These are phyloP conservation scores for Apium graveolens DNA, from an alignment of 129 eudicot genomes.

Conservation along the genomic window DNA sequence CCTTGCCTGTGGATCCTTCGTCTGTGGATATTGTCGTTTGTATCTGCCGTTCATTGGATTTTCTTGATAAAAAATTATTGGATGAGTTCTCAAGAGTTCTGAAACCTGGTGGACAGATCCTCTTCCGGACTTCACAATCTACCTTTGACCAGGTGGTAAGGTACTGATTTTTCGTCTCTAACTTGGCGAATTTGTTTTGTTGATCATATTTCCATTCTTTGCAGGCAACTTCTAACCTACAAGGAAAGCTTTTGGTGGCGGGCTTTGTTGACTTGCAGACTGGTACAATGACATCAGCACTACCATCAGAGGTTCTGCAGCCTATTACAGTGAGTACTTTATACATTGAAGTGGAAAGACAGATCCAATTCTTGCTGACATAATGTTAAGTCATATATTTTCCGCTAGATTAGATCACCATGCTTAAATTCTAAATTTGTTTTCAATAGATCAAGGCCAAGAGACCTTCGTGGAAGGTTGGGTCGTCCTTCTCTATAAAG, in stretches of 20 bases:
- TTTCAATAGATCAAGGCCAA: conserved; percentile 47
- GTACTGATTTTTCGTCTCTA: not conserved
- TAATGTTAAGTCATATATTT: not conserved
- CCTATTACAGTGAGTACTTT: conserved; percentile 36
- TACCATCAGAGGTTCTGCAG: conserved; percentile 23
- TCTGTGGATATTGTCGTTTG: conserved; percentile 40
- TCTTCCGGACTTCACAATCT: conserved; percentile 33
- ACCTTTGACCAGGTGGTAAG: conserved; percentile 21
- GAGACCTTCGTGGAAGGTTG: conserved; percentile 45
- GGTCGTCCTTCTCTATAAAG: conserved; percentile 9
- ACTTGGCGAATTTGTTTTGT: not conserved
- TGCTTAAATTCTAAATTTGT: not conserved
- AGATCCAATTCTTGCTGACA: not conserved
- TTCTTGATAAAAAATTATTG: conserved; percentile 47
- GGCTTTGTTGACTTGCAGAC: conserved; percentile 58
- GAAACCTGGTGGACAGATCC: conserved; percentile 73
- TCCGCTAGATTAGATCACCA: not conserved
- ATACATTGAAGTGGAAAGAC: conserved; percentile 10
- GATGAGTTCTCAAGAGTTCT: conserved; percentile 47
- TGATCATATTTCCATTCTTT: conserved; percentile 7
- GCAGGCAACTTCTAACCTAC: conserved; percentile 49
- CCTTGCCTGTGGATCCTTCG: conserved; percentile 46
- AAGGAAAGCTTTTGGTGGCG: conserved; percentile 51
- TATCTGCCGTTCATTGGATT: conserved; percentile 37
- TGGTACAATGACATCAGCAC: conserved; percentile 20